A percentile compares a stretch with the other conserved stretches of the same genome.
These are phyloP conservation scores for Arthrobotrys sphaeroides DNA, from an alignment of 2,329 filamentous ascomycete genomes.

Conservation along the genomic window DNA sequence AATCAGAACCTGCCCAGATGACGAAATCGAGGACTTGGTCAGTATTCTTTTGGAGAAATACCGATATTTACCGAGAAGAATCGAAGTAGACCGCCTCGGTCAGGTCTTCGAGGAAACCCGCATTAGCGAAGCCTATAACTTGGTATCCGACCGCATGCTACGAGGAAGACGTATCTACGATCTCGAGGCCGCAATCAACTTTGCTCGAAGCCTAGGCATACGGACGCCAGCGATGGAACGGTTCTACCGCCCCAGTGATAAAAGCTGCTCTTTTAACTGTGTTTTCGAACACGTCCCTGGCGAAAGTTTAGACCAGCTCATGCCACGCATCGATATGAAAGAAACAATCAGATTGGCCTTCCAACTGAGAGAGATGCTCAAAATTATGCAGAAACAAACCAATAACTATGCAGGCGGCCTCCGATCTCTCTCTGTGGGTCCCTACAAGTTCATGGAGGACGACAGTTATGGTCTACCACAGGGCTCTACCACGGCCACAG, in stretches of 20 bases:
- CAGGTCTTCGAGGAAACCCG: too few relatives aligned
- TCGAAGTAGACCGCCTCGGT: too few relatives aligned
- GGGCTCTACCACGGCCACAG: not conserved
- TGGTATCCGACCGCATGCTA: too few relatives aligned
- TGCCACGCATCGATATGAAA: not conserved
- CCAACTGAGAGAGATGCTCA: not conserved
- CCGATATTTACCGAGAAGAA: too few relatives aligned
- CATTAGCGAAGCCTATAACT: too few relatives aligned
- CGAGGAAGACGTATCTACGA: not conserved
- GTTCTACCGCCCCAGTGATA: not conserved
- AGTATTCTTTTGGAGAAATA: too few relatives aligned
- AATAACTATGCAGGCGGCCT: not conserved
- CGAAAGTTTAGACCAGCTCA: not conserved
- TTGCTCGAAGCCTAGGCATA: not conserved
- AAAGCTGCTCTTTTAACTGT: not conserved
- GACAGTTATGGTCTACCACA: not conserved
- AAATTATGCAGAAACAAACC: not conserved
- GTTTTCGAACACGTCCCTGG: not conserved
- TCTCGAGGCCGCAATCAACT: not conserved
- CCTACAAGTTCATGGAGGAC: not conserved
- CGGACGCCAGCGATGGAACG: not conserved
- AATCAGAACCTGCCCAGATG: not conserved
- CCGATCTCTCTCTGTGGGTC: not conserved
- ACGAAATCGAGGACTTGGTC: not conserved
- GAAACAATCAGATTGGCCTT: not conserved